These are phyloP conservation scores for Luffa aegyptiaca DNA, from an alignment of 306 rosid species.

Conservation along the genomic window DNA sequence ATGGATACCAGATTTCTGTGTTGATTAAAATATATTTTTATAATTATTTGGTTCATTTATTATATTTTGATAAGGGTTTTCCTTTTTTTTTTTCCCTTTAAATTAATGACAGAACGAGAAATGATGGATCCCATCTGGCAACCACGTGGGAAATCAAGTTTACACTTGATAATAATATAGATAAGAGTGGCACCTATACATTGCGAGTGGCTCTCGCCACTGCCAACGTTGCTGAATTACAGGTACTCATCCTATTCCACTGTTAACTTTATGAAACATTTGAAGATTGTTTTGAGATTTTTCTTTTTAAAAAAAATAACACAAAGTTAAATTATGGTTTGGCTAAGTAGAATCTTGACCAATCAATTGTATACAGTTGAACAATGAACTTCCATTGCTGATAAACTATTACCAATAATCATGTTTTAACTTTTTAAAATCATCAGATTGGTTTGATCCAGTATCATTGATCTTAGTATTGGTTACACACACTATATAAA, in stretches of 20 bases:
- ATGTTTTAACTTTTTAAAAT: neutral
- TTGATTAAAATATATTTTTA: neutral
- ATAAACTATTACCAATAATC: neutral
- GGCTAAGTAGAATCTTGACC: neutral
- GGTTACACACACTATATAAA: too few relatives aligned
- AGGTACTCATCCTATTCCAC: conserved; percentile 12
- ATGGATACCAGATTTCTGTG: neutral
- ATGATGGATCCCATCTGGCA: conserved; percentile 22
- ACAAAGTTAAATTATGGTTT: too few relatives aligned
- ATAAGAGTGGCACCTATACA: conserved; percentile 13
- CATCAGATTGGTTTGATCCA: neutral
- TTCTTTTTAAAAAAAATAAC: too few relatives aligned
- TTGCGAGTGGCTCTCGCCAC: conserved; percentile 36
- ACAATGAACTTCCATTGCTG: neutral
- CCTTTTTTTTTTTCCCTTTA: neutral
- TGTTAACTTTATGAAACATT: neutral
- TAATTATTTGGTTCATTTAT: neutral
- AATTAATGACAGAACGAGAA: conserved; percentile 15
- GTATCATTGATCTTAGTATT: neutral
- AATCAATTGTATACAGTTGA: too few relatives aligned
- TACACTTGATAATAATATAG: conserved; percentile 5
- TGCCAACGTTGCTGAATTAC: conserved; percentile 24
- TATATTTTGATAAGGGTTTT: neutral
- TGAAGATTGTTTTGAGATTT: too few relatives aligned
- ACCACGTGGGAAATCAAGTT: conserved; percentile 44